Percentiles rank a stretch among this genome's conserved stretches.
phyloP scores from a whole-genome alignment of 2,329 filamentous ascomycete genomes.

The Ophidiomyces ophidiicola region DNA sequence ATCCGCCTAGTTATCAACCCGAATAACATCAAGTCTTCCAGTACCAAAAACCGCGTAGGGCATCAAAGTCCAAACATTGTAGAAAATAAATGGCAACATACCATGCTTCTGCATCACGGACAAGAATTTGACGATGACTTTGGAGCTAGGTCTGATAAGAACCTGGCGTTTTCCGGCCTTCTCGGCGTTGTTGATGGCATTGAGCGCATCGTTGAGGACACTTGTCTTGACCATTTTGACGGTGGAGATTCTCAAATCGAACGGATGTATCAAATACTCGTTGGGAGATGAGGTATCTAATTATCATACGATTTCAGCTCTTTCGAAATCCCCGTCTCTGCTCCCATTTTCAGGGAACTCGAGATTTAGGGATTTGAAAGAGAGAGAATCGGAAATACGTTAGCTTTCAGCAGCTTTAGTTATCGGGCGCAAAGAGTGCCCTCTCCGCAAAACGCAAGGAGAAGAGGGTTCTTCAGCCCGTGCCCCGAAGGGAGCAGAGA shows the following conservation, averaged over 20 bases:
- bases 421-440: conserved; percentile 56
- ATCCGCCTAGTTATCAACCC: conserved; percentile 99
- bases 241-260: conserved; percentile 44
- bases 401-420: conserved; percentile 50
- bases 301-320: background rate
- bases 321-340: conserved; percentile 3
- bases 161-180: conserved; percentile 99
- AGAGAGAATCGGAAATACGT: conserved; percentile 27
- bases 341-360: background rate
- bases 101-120: conserved; percentile 99
- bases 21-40: conserved; percentile 39
- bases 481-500: conserved; percentile 29
- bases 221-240: conserved; percentile 98
- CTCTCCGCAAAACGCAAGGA: conserved; percentile 22
- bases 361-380: conserved; percentile 1
- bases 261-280: conserved; percentile 14
- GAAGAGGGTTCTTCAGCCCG: conserved; percentile 58
- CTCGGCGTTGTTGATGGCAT: conserved; percentile 99
- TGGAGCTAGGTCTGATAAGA: conserved; percentile 92
- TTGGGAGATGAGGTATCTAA: conserved; percentile 48
- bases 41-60: background rate
- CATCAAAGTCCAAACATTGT: conserved; percentile 8
- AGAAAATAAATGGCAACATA: conserved; percentile 44
- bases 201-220: conserved; percentile 98
- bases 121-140: conserved; percentile 99